A percentile compares a stretch with the other conserved stretches of the same genome.
These are phyloP conservation scores for Penicillium corylophilum DNA, from an alignment of 2,329 filamentous ascomycete species.

Conservation along the genomic window DNA sequence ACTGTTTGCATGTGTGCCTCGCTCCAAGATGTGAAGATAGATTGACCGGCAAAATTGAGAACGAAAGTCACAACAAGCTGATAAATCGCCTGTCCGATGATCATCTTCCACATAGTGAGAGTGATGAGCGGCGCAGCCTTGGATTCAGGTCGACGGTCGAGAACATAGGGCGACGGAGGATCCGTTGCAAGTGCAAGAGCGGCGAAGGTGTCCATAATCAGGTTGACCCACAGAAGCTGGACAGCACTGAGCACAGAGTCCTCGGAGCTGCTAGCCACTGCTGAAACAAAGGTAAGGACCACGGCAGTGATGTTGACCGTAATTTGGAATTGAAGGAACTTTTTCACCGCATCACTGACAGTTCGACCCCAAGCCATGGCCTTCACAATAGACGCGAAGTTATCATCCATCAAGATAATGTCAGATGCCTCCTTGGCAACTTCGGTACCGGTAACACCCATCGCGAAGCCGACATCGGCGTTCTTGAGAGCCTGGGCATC, in stretches of 20 bases:
- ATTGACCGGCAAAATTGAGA: conserved; percentile 47
- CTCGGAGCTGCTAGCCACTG: conserved; percentile 57
- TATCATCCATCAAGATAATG: conserved; percentile 85
- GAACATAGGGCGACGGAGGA: conserved; percentile 57
- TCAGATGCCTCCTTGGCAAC: conserved; percentile 82
- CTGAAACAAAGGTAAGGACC: conserved; percentile 63
- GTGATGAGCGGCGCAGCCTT: conserved; percentile 49
- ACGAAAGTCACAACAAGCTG: conserved; percentile 44
- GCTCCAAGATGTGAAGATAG: conserved; percentile 34
- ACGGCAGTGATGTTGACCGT: conserved; percentile 68
- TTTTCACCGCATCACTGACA: conserved; percentile 75
- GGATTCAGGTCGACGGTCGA: conserved; percentile 53
- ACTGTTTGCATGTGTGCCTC: conserved; percentile 34
- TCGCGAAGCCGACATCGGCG: conserved; percentile 80
- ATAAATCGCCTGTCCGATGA: conserved; percentile 45
- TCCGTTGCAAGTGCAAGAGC: conserved; percentile 66
- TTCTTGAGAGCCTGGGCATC: conserved; percentile 78
- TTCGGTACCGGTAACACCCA: conserved; percentile 81
- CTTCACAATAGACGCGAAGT: conserved; percentile 83
- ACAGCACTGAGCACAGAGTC: conserved; percentile 64
- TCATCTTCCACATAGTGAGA: conserved; percentile 50
- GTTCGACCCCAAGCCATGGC: conserved; percentile 77
- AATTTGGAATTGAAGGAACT: conserved; percentile 60
- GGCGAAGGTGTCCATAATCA: conserved; percentile 70
- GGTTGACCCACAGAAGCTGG: conserved; percentile 67